Conservation (phyloP, 805 yeast genomes). For the Zygosaccharomyces rouxii region DNA sequence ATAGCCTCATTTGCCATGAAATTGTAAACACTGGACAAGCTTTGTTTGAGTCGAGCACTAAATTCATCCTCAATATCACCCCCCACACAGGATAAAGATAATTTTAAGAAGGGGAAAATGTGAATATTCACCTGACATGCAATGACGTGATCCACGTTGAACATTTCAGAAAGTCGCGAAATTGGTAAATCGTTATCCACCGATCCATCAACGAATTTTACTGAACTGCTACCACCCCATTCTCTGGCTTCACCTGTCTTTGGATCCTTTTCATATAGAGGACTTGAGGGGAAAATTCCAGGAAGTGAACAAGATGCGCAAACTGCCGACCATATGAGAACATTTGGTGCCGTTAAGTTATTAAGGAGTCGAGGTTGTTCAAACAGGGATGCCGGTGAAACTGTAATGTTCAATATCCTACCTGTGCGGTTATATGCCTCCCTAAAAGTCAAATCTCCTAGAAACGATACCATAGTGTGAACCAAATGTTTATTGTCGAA, state of each 20-base stretch:
- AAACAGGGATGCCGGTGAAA: constrained; percentile 83
- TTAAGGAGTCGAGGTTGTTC: constrained; percentile 86
- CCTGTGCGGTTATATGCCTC: constrained; percentile 96
- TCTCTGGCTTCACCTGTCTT: constrained; percentile 67
- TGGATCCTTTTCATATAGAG: constrained; percentile 78
- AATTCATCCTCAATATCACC: constrained; percentile 62
- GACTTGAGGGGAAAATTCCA: constrained; percentile 80
- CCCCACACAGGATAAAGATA: constrained; percentile 64
- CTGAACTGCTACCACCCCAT: constrained; percentile 69
- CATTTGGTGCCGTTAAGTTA: constrained; percentile 76
- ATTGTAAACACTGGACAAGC: constrained; percentile 51
- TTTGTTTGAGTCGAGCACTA: constrained; percentile 50
- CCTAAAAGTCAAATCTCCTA: constrained; percentile 88
- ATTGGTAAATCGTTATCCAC: constrained; percentile 93
- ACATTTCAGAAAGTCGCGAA: constrained; percentile 88
- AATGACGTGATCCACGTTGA: constrained; percentile 93
- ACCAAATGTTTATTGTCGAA: constrained; percentile 71
- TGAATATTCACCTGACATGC: constrained; percentile 98
- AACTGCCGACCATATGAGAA: constrained; percentile 80
- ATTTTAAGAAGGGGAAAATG: constrained; percentile 77
- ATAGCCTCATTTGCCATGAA: constrained; percentile 64
- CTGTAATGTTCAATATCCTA: constrained; percentile 87
- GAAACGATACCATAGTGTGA: constrained; percentile 66
- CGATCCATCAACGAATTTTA: constrained; percentile 91
- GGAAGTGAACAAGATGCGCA: constrained; percentile 95